A percentile compares a stretch with the other conserved stretches of the same genome.
These are phyloP conservation scores for Saccharomyces hybrid DNA, from an alignment of 1,139 yeast genomes.

Conservation along the genomic window DNA sequence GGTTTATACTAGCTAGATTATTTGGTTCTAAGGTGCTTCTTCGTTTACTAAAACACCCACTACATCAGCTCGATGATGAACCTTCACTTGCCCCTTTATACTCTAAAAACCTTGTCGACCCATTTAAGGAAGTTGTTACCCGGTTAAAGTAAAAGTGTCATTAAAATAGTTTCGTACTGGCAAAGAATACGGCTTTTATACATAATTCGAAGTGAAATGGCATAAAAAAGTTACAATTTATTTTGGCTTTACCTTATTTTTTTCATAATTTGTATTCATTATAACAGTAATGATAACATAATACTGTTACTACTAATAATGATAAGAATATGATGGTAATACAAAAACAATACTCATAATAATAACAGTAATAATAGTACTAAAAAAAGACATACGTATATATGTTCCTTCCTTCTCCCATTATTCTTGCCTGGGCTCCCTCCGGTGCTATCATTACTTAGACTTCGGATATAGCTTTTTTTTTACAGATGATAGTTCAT, in stretches of 20 bases:
- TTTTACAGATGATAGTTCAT: conserved; percentile 15
- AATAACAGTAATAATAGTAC: neutral
- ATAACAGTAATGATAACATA: neutral
- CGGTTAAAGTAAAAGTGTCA: neutral
- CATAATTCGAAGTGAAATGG: neutral
- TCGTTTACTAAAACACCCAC: neutral
- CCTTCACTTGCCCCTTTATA: conserved; percentile 5
- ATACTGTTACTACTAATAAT: neutral
- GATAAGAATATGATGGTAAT: neutral
- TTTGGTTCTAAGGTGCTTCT: neutral
- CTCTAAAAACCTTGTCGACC: conserved; percentile 3
- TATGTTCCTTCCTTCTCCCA: neutral
- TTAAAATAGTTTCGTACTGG: neutral
- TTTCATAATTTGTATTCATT: neutral
- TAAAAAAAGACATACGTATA: neutral
- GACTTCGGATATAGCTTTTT: neutral
- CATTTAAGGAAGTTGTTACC: neutral
- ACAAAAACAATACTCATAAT: neutral
- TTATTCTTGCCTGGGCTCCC: neutral
- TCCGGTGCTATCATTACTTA: too few relatives aligned
- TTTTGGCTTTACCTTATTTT: neutral
- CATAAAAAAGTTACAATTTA: neutral
- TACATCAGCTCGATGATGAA: conserved; percentile 1
- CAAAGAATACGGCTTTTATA: neutral
- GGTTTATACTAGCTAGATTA: neutral